Conservation (phyloP, 371 early-diverging fungal species). For the Nosema muscidifuracis region DNA sequence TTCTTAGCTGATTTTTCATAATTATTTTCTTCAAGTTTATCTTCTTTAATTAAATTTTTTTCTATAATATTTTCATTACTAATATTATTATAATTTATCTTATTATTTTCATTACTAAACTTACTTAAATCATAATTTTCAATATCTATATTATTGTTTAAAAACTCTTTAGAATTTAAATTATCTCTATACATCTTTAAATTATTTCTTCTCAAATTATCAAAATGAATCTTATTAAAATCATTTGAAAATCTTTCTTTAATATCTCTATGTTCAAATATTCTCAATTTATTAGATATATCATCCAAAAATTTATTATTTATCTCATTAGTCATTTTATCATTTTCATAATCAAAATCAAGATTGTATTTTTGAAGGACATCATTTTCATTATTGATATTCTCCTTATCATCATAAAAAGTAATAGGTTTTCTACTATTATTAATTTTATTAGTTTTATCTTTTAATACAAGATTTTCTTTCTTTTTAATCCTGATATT, state of each 20-base stretch:
- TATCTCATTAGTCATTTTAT: not conserved
- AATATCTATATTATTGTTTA: not conserved
- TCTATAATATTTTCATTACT: not conserved
- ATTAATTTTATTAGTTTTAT: constrained; percentile 1
- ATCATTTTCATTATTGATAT: not conserved
- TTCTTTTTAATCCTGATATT: not conserved
- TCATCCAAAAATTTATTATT: not conserved
- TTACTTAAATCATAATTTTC: no score
- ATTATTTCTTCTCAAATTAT: no score
- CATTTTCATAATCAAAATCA: not conserved
- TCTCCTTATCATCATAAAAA: not conserved
- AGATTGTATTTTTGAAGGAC: not conserved
- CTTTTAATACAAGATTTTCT: not conserved
- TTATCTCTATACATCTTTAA: no score
- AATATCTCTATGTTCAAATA: no score
- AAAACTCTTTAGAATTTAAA: no score
- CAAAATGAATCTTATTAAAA: no score
- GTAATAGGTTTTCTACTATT: not conserved
- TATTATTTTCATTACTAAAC: not conserved
- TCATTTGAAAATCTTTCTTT: no score
- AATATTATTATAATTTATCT: not conserved
- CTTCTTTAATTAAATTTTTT: no score
- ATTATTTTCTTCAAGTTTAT: no score
- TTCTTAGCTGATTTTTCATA: no score
- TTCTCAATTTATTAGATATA: no score